phyloP scores from a whole-genome alignment of 176 grass and related monocot species.

The Paspalum vaginatum region DNA sequence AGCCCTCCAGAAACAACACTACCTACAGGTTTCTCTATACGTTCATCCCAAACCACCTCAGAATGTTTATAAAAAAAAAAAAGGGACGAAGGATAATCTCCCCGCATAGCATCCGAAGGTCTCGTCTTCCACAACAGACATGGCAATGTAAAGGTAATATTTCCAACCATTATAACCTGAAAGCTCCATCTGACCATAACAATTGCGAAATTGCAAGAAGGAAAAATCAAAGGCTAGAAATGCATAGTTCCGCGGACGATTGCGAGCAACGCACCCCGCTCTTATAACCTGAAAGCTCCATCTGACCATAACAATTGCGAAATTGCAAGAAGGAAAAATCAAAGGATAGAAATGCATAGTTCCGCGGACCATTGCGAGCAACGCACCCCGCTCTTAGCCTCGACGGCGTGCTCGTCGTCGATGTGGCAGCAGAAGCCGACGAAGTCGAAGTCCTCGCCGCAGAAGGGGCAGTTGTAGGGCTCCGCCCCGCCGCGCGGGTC shows the following conservation, averaged over 20 bases:
- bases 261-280: too few relatives aligned
- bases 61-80: background rate
- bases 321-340: background rate
- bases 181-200: background rate
- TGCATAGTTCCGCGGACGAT: background rate
- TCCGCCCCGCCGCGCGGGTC: conserved; percentile 48
- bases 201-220: background rate
- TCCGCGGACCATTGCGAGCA: background rate
- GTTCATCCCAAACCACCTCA: background rate
- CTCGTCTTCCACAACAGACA: background rate
- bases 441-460: conserved; percentile 86
- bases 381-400: conserved; percentile 74
- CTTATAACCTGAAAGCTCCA: background rate
- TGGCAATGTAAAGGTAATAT: too few relatives aligned
- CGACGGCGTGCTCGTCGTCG: conserved; percentile 81
- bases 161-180: background rate
- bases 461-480: conserved; percentile 77
- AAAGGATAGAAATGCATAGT: background rate
- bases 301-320: background rate
- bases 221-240: background rate
- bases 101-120: background rate
- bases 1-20: background rate
- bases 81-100: background rate
- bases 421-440: conserved; percentile 81
- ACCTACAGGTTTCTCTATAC: background rate